Percentiles rank a stretch among this genome's conserved stretches.
Evolutionary conservation across 768 basidiomycete species (phyloP).

Genomic region (Mycena haematopus): DNA sequence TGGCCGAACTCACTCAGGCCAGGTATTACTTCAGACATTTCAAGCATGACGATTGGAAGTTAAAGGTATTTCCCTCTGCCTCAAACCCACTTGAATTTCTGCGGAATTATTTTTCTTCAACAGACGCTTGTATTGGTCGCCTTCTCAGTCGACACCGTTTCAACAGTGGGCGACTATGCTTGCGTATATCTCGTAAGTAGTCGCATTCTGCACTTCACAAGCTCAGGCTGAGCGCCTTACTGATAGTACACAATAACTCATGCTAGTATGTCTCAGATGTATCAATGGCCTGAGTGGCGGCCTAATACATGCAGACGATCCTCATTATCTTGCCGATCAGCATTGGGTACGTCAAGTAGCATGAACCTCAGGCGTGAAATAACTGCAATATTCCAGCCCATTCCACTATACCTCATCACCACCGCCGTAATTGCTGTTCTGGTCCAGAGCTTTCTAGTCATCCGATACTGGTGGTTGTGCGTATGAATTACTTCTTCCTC

Average conservation of each 20-base stretch:
- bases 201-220: constrained; percentile 4
- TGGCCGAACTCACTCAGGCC: constrained; percentile 15
- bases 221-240: constrained; percentile 3
- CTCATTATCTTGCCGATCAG: constrained; percentile 2
- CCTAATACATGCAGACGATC: constrained; percentile 6
- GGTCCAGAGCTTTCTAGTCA: constrained; percentile 17
- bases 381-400: constrained; percentile 15
- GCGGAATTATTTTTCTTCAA: not conserved
- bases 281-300: constrained; percentile 1
- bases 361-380: constrained; percentile 3
- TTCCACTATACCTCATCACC: constrained; percentile 12
- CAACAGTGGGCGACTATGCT: constrained; percentile 17
- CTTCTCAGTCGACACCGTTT: constrained; percentile 5
- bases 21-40: not conserved
- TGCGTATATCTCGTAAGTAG: constrained; percentile 11
- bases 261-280: constrained; percentile 6
- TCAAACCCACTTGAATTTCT: constrained; percentile 3
- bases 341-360: constrained; percentile 10
- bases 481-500: not conserved
- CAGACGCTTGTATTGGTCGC: constrained; percentile 10
- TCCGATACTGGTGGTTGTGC: constrained; percentile 19
- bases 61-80: constrained; percentile 11
- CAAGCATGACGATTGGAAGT: constrained; percentile 7
- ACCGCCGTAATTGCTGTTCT: constrained; percentile 14
- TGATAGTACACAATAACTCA: constrained; percentile 16